Base-by-base conservation (phyloP, 768 basidiomycete genomes). In the Baorangia bicolor region DNA sequence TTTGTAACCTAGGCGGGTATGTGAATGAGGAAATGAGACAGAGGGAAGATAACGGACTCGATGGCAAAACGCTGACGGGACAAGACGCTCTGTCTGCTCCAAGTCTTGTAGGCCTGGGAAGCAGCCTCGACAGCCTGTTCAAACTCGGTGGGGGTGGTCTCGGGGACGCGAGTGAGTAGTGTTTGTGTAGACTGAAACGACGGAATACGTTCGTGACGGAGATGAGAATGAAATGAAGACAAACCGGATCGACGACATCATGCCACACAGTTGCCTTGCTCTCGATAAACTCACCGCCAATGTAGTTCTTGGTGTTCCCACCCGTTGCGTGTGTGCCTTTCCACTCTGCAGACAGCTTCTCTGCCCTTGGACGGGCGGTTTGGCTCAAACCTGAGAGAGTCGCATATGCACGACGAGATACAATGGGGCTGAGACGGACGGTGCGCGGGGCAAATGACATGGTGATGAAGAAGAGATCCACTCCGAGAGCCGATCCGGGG, bases 221-320 rank as follows among this genome's bases (percentile, higher is more conserved):
- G 39, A 23, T 2, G 11, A 21, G n/a, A 33, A n/a, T 23, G 9
- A 37, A 48, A 30, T 16, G 40, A 49, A 41, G 39, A 76, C 86
- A 61, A 64, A 95, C 94, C 18, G 95, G 96, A 75, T 98, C 96
- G 49, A 85, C 75, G 4, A 97, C 83, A 44, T 96, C 92, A 57
- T 92, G 82, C 90, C 90, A 98, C 56, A 88, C 78, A 2, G 78
- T 72, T 20, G 89, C 73, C 64, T 82, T 82, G 75, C 91, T 94
- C 64, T 95, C 89, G 10, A 88, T 79, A 64, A 94, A 98, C 74
- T 94, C 81, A 10, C 95, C 96, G 13, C 84, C 89, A 55, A 98
- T 90, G 73, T 88, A 94, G 71, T 94, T 94, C 81, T 90, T 94
- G 53, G 94, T 94, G 57, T 79, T 86, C 28, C 83, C 88, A n/a